Evolutionary conservation across 2,329 filamentous ascomycete genomes (phyloP).

Genomic region (Colletotrichum tamarilloi): DNA sequence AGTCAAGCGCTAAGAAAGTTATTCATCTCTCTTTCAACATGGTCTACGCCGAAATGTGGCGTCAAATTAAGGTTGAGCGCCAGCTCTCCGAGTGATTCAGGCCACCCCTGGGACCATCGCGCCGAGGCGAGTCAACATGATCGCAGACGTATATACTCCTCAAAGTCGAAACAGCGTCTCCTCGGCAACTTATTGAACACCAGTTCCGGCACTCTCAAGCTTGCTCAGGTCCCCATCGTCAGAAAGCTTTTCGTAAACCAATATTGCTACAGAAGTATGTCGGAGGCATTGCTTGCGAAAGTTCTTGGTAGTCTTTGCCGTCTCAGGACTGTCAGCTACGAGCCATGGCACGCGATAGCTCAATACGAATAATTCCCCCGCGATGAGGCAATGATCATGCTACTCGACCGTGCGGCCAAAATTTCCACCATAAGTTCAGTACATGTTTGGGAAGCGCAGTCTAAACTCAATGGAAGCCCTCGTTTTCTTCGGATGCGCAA

Average conservation of each 20-base stretch:
- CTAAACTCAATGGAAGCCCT: not conserved
- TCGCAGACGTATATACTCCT: not conserved
- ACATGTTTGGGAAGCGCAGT: not conserved
- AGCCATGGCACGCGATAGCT: not conserved
- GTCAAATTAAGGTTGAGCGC: conserved; percentile 6
- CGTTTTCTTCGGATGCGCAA: not conserved
- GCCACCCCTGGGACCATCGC: not conserved
- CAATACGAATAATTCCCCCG: not conserved
- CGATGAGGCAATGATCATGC: not conserved
- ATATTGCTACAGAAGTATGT: not conserved
- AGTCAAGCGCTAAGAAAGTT: not conserved
- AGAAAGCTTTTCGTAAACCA: not conserved
- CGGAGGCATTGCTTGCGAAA: not conserved
- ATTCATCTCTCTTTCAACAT: not conserved
- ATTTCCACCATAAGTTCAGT: not conserved
- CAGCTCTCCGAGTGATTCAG: not conserved
- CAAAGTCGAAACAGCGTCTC: conserved; percentile 1
- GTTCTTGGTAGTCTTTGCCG: not conserved
- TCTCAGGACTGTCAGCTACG: not conserved
- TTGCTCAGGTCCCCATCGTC: not conserved
- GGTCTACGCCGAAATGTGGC: not conserved
- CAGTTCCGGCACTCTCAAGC: not conserved
- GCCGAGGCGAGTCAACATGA: not conserved
- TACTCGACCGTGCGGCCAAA: not conserved
- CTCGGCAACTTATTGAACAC: not conserved